Percentiles rank a stretch among this genome's conserved stretches.
These are phyloP conservation scores for Nemania sp. DNA, from an alignment of 2,329 filamentous ascomycete genomes.

Conservation along the genomic window DNA sequence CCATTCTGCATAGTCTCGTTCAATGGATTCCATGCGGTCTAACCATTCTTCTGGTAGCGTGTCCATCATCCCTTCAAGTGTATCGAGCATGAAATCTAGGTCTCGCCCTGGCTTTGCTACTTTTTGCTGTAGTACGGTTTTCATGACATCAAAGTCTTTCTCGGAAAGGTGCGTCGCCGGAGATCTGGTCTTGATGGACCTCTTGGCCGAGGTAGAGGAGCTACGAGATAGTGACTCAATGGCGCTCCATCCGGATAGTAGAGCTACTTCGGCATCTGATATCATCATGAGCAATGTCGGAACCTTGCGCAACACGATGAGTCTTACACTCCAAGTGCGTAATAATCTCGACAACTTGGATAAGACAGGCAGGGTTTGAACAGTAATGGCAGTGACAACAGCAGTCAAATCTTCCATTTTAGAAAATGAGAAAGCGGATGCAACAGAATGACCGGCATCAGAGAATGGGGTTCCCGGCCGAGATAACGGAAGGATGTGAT, in stretches of 20 bases:
- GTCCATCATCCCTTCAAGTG: conserved; percentile 81
- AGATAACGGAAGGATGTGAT: conserved; percentile 70
- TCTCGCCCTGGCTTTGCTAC: conserved; percentile 71
- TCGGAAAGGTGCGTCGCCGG: conserved; percentile 43
- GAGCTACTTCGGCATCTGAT: conserved; percentile 65
- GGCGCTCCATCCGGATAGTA: conserved; percentile 69
- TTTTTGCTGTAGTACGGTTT: conserved; percentile 66
- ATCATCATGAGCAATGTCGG: conserved; percentile 71
- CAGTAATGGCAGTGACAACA: conserved; percentile 84
- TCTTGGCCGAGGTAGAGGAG: conserved; percentile 15
- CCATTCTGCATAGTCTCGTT: conserved; percentile 81
- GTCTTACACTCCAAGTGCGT: conserved; percentile 75
- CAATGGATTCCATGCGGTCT: conserved; percentile 79
- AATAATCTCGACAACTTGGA: conserved; percentile 75
- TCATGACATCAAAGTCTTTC: conserved; percentile 62
- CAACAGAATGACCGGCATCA: conserved; percentile 48
- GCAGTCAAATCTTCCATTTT: conserved; percentile 89
- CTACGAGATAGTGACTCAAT: conserved; percentile 47
- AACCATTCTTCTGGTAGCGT: conserved; percentile 87
- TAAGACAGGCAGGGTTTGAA: conserved; percentile 85
- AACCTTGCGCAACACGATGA: conserved; percentile 74
- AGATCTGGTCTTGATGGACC: conserved; percentile 10
- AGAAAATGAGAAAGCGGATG: conserved; percentile 58
- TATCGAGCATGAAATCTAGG: conserved; percentile 85
- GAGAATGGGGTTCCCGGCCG: conserved; percentile 54